phyloP scores from a whole-genome alignment of 2,329 filamentous ascomycete species.

The Myotisia sp. region DNA sequence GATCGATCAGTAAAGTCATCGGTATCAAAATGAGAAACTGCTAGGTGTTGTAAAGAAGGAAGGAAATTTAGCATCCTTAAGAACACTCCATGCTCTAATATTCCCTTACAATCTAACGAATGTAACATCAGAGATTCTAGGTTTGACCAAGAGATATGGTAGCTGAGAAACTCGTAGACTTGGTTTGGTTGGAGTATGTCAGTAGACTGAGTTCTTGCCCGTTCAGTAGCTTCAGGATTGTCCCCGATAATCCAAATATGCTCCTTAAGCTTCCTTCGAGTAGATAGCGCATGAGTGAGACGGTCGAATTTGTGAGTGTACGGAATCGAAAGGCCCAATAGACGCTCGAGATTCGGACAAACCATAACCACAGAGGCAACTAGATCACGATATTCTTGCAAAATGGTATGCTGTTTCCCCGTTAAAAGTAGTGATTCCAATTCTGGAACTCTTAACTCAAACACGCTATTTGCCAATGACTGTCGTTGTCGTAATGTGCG shows the following conservation, averaged over 20 bases:
- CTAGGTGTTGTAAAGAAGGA: slow-evolving; percentile 40
- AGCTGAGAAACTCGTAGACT: slow-evolving; percentile 38
- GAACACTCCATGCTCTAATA: slow-evolving; percentile 41
- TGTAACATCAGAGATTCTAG: slow-evolving; percentile 42
- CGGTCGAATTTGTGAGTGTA: slow-evolving; percentile 42
- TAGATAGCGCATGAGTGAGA: slow-evolving; percentile 42
- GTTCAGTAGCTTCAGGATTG: slow-evolving; percentile 26
- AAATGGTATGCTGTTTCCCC: slow-evolving; percentile 27
- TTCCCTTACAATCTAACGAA: slow-evolving; percentile 29
- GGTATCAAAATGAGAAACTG: slow-evolving; percentile 39
- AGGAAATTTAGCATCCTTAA: slow-evolving; percentile 39
- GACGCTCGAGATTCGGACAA: slow-evolving; percentile 42
- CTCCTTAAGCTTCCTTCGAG: slow-evolving; percentile 39
- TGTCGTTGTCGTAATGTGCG: slow-evolving; percentile 40
- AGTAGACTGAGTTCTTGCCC: slow-evolving; percentile 22
- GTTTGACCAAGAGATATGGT: slow-evolving; percentile 38
- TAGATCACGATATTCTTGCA: slow-evolving; percentile 37
- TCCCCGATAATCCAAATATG: slow-evolving; percentile 43
- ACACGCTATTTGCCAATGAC: slow-evolving; percentile 38
- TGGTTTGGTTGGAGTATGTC: slow-evolving; percentile 33
- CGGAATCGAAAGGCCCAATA: slow-evolving; percentile 40
- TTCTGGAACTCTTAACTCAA: slow-evolving; percentile 39
- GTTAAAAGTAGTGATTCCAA: slow-evolving; percentile 28
- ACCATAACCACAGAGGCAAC: slow-evolving; percentile 45
- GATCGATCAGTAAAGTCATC: slow-evolving; percentile 43